Conservation (phyloP, 495 filamentous ascomycete species). For the Podospora fimiseda region DNA sequence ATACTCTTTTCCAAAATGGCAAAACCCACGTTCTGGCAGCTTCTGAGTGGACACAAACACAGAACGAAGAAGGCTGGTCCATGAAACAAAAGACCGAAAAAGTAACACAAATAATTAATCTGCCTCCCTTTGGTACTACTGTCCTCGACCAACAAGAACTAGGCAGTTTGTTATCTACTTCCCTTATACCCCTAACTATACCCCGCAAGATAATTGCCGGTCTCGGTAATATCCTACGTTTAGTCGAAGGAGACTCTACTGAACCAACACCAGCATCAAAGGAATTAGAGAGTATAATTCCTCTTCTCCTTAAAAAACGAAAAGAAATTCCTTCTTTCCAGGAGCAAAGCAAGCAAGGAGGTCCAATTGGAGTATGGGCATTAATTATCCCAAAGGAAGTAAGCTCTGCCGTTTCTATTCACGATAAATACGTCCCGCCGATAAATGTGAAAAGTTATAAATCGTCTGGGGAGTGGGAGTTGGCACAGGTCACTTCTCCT, state of each 20-base stretch:
- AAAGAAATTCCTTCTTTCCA: too few relatives aligned
- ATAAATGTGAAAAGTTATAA: conserved; percentile 1
- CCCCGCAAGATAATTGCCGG: conserved; percentile 57
- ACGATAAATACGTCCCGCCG: background rate
- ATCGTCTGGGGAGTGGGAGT: conserved; percentile 1
- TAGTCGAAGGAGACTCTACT: conserved; percentile 45
- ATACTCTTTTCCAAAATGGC: conserved; percentile 71
- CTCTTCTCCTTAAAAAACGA: conserved; percentile 48
- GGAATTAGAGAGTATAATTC: conserved; percentile 65
- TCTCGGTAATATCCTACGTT: conserved; percentile 78
- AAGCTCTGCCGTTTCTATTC: conserved; percentile 1
- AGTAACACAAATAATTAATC: conserved; percentile 23
- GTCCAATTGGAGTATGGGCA: conserved; percentile 67
- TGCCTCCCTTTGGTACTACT: background rate
- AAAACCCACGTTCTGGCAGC: conserved; percentile 53
- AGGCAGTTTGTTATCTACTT: conserved; percentile 33
- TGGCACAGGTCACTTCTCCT: conserved; percentile 2
- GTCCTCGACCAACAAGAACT: too few relatives aligned
- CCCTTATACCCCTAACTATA: conserved; percentile 58
- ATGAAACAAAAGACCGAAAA: conserved; percentile 18
- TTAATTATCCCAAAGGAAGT: conserved; percentile 48
- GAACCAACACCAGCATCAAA: conserved; percentile 59
- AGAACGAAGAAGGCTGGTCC: background rate
- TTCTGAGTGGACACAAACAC: conserved; percentile 47
- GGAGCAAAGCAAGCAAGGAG: conserved; percentile 22